A percentile compares a stretch with the other conserved stretches of the same genome.
Conservation (phyloP, 2,329 filamentous ascomycete genomes). For the Fusarium lyarnte region DNA sequence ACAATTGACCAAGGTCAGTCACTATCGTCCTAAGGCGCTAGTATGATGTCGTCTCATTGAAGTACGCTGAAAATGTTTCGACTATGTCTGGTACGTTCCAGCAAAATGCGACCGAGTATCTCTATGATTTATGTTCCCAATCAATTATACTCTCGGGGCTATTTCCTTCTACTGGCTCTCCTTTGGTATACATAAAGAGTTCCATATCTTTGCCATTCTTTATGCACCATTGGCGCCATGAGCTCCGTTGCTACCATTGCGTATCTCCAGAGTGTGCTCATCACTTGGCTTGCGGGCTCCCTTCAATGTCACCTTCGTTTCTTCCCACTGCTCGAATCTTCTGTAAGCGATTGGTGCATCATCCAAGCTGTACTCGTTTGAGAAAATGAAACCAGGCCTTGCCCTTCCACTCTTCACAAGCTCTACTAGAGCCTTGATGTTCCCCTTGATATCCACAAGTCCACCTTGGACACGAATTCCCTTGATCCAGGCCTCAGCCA, state of each 20-base stretch:
- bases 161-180: accelerated
- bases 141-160: background rate
- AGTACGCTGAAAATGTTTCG: too few species aligned
- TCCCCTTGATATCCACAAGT: background rate
- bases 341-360: background rate
- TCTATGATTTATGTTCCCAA: too few species aligned
- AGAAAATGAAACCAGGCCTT: slow-evolving; percentile 2
- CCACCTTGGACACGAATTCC: background rate
- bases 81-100: too few species aligned
- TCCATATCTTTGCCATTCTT: accelerated
- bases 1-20: too few species aligned
- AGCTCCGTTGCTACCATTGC: background rate
- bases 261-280: background rate
- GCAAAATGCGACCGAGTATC: background rate
- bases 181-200: accelerated
- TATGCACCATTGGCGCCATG: background rate
- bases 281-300: background rate
- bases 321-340: background rate
- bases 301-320: slow-evolving; percentile 2
- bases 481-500: slow-evolving; percentile 4
- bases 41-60: too few species aligned
- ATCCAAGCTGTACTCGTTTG: slow-evolving; percentile 15
- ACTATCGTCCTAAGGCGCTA: too few species aligned
- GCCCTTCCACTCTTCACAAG: slow-evolving; percentile 8
- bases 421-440: background rate